phyloP scores from a whole-genome alignment of 768 basidiomycete genomes.

The Boletus sensibilis region DNA sequence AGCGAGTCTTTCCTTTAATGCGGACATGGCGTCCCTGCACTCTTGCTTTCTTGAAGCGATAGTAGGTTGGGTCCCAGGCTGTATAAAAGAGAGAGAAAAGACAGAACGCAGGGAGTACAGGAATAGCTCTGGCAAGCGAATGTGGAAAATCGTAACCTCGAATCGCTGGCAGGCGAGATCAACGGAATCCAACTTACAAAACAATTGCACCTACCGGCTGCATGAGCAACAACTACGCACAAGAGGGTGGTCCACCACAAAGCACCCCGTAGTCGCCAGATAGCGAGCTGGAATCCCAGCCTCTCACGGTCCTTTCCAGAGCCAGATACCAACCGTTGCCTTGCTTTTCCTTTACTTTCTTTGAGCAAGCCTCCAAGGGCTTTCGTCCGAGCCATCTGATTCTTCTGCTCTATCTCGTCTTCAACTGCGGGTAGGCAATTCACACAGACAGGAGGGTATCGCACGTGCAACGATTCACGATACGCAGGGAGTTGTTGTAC shows the following conservation, averaged over 20 bases:
- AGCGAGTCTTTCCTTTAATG: conserved; percentile 58
- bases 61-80: conserved; percentile 85
- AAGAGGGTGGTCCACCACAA: conserved; percentile 59
- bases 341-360: conserved; percentile 63
- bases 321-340: conserved; percentile 47
- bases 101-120: conserved; percentile 49
- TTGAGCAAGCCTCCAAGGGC: conserved; percentile 73
- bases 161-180: conserved; percentile 18
- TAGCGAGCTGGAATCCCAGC: conserved; percentile 47
- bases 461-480: conserved; percentile 65
- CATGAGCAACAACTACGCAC: conserved; percentile 41
- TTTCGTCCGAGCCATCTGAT: conserved; percentile 76
- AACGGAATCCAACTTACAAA: neutral
- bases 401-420: conserved; percentile 73
- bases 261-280: conserved; percentile 69
- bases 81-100: conserved; percentile 72
- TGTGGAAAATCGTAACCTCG: conserved; percentile 21
- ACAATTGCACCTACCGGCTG: conserved; percentile 42
- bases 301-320: conserved; percentile 42
- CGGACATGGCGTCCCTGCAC: conserved; percentile 72
- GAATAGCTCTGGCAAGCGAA: conserved; percentile 27
- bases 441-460: conserved; percentile 87
- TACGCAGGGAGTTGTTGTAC: conserved; percentile 69
- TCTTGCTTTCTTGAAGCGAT: conserved; percentile 53
- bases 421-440: conserved; percentile 77